These are phyloP conservation scores for Russula virescens DNA, from an alignment of 768 basidiomycete genomes.

Conservation along the genomic window DNA sequence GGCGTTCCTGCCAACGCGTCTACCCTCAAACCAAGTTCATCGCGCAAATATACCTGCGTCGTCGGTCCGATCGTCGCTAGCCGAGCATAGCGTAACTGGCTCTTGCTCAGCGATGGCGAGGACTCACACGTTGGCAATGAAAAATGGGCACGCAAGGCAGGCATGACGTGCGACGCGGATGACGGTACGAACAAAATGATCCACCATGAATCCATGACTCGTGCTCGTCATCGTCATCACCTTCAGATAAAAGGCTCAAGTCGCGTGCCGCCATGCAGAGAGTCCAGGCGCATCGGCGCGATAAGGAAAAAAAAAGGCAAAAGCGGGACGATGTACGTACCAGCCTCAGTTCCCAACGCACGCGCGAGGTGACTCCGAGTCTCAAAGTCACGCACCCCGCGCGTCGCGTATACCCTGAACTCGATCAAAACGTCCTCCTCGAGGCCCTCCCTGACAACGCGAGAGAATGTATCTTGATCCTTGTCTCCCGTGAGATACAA, in stretches of 20 bases:
- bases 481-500: constrained; percentile 87
- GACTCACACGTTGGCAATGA: constrained; percentile 27
- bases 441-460: constrained; percentile 37
- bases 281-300: neutral
- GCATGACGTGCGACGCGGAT: constrained; percentile 51
- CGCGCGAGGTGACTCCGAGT: constrained; percentile 36
- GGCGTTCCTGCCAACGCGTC: constrained; percentile 53
- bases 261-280: neutral
- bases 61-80: constrained; percentile 68
- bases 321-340: neutral
- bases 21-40: constrained; percentile 43
- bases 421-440: constrained; percentile 42
- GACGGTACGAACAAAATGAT: constrained; percentile 75
- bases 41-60: constrained; percentile 46
- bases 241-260: too few species aligned
- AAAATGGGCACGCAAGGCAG: constrained; percentile 45
- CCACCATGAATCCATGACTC: constrained; percentile 59
- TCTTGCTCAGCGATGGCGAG: neutral
- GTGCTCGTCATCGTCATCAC: neutral
- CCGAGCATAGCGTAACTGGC: constrained; percentile 6
- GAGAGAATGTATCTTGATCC: constrained; percentile 62
- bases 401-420: constrained; percentile 69
- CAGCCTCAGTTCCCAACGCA: constrained; percentile 1
- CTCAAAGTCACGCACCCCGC: constrained; percentile 47
- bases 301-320: neutral